Evolutionary conservation across 202 grass and related monocot genomes (phyloP), one percentile per base, ranked within the genome.

Genomic region (Carex arenaria): DNA sequence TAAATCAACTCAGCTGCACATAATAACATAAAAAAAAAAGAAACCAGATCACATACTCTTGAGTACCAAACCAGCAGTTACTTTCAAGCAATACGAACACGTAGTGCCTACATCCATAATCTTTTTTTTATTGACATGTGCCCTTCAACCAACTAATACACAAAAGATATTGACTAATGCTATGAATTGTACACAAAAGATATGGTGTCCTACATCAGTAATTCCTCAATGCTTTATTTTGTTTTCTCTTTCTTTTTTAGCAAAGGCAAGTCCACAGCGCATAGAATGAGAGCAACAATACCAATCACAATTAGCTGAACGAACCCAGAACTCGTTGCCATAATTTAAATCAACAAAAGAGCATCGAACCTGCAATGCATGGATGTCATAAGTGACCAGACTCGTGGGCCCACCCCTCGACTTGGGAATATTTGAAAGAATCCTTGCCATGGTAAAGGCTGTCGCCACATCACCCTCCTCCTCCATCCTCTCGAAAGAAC

Each of bases 381-480:
- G 94, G 84, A 97, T 97, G 76, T 97, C 94, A 73, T 97, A 97
- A 78, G 94, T 97, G 83, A 97, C 90, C 54, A 97, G 76, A 85
- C 94, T 97, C 1, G 95, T 89, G 3, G 95, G 95, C 3, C 95
- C 95, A 0, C 95, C 95, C 42, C 95, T 91, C 5, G 92, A 93
- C 72, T 90, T 97, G 10, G 95, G 95, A 74, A 97, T 88, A 88
- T 92, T 94, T 45, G 95, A 97, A 67, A 97, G 88, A 74, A 94
- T 80, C 26, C 92, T 83, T 22, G 95, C 92, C 86, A 97, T 93
- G 3, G 95, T 97, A 88, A 94, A 94, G 0, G 95, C 95, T 79
- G 95, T 97, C 61, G 95, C 92, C 53, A 97, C 95, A 78, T 97
- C 95, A 30, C 95, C 95, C 56, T 97, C 95, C 87, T 97, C 95